phyloP scores from a whole-genome alignment of 257 asterid species.

The Solanum sitiens region DNA sequence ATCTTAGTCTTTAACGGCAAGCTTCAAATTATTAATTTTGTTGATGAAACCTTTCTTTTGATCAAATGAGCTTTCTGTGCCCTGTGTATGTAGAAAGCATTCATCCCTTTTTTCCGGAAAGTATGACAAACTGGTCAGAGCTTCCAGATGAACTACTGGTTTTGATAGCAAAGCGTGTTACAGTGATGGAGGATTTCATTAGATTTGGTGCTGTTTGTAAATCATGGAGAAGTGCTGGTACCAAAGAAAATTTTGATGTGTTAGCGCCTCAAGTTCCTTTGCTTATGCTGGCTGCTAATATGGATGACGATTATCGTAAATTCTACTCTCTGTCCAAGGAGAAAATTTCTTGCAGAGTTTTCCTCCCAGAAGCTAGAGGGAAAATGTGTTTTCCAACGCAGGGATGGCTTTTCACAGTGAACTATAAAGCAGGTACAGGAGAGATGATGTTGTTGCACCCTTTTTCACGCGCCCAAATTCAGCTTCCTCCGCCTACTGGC shows the following conservation, averaged over 20 bases:
- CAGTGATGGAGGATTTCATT: neutral
- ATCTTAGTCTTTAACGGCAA: neutral
- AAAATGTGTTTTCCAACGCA: neutral
- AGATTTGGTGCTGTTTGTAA: neutral
- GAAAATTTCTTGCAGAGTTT: neutral
- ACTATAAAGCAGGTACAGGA: neutral
- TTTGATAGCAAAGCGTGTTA: neutral
- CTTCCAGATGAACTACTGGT: neutral
- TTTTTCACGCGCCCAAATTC: neutral
- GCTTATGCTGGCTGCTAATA: neutral
- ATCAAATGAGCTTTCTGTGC: neutral
- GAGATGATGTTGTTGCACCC: neutral
- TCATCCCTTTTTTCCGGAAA: neutral
- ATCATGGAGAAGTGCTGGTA: neutral
- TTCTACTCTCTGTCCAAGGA: neutral
- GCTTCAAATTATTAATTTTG: neutral
- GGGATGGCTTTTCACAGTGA: neutral
- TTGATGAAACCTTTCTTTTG: neutral
- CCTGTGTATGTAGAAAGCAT: neutral
- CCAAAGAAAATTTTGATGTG: neutral
- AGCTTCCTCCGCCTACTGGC: neutral
- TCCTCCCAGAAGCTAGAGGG: neutral
- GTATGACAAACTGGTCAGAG: neutral
- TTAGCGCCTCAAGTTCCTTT: neutral
- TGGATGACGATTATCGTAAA: neutral